These are phyloP conservation scores for Cladophialophora exuberans DNA, from an alignment of 2,329 filamentous ascomycete species.

Conservation along the genomic window DNA sequence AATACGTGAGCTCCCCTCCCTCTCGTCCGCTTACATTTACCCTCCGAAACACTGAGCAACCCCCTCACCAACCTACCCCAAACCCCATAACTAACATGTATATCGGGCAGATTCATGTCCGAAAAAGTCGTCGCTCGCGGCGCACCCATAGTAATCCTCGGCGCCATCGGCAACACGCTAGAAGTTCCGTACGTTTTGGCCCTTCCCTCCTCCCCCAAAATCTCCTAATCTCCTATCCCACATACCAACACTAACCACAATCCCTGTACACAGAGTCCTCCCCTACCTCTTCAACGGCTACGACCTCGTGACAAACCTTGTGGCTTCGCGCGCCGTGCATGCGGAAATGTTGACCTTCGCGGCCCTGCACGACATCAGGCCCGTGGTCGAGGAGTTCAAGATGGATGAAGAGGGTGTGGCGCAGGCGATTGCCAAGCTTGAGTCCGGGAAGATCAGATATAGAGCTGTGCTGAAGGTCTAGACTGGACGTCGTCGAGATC, in stretches of 20 bases:
- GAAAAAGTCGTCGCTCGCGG: constrained; percentile 36
- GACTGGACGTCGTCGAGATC: too few relatives aligned
- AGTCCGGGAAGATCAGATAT: constrained; percentile 53
- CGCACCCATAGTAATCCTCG: constrained; percentile 40
- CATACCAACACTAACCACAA: constrained; percentile 54
- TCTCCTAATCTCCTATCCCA: constrained; percentile 27
- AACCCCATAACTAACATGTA: not conserved
- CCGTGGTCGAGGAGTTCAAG: constrained; percentile 67
- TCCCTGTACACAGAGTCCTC: constrained; percentile 63
- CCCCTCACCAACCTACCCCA: too few relatives aligned
- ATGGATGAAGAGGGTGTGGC: constrained; percentile 55
- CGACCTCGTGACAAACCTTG: constrained; percentile 45
- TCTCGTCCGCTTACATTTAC: not conserved
- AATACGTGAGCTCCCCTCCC: constrained; percentile 31
- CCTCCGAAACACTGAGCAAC: not conserved
- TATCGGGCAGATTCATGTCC: constrained; percentile 25
- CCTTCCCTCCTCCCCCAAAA: constrained; percentile 15
- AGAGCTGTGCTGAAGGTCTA: constrained; percentile 43
- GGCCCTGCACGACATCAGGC: constrained; percentile 63
- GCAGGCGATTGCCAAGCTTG: constrained; percentile 51
- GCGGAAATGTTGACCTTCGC: constrained; percentile 70
- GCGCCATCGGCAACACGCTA: constrained; percentile 9
- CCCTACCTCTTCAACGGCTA: constrained; percentile 47
- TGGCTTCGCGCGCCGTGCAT: constrained; percentile 64
- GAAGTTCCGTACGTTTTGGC: constrained; percentile 28